These are phyloP conservation scores for Alisma plantagoaquatica DNA, from an alignment of 106 monocot genomes.

Conservation along the genomic window DNA sequence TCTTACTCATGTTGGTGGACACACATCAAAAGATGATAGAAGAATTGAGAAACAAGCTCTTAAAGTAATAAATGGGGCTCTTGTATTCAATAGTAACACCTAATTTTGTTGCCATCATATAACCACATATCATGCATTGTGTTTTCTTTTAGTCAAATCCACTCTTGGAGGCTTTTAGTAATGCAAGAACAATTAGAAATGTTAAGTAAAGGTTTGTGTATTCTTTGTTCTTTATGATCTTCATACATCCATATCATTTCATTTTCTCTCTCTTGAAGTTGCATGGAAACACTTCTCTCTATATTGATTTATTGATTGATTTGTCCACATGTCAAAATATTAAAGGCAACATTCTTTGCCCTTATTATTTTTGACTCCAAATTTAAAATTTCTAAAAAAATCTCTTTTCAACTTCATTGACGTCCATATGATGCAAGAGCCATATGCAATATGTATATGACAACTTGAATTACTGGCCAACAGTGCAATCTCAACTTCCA, in stretches of 20 bases:
- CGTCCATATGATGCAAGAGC: no score
- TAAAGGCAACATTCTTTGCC: background rate
- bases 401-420: conserved; percentile 94
- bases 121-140: background rate
- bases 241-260: no score
- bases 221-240: no score
- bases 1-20: conserved; percentile 76
- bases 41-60: conserved; percentile 92
- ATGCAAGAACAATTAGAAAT: conserved; percentile 33
- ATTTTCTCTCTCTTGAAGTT: background rate
- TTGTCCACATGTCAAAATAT: background rate
- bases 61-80: conserved; percentile 37
- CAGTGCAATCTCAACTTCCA: no score
- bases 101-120: background rate
- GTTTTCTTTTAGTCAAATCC: conserved; percentile 21
- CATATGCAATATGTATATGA: no score
- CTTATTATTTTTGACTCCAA: background rate
- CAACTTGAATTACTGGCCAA: no score
- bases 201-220: conserved; percentile 30
- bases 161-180: conserved; percentile 37
- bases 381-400: conserved; percentile 15
- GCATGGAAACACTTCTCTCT: background rate
- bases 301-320: background rate
- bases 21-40: conserved; percentile 55
- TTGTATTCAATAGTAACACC: background rate